Evolutionary conservation across 805 yeast species (phyloP).

Genomic region (Ogataea minuta): DNA sequence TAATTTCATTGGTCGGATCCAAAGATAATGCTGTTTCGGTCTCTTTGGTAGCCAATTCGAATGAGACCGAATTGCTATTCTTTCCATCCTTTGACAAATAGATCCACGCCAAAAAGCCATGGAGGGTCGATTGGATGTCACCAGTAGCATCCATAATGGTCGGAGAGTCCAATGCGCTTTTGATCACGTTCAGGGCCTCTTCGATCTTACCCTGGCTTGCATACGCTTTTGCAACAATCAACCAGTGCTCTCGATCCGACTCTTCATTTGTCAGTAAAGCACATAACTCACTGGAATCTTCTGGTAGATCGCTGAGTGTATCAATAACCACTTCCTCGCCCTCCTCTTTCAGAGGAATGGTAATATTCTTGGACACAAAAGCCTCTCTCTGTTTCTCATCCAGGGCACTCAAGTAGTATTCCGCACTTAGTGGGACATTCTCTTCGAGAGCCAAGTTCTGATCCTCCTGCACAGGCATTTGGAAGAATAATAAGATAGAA

Average conservation of each 20-base stretch:
- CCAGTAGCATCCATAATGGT: slow-evolving; percentile 32
- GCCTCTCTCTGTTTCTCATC: slow-evolving; percentile 23
- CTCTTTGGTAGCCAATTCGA: slow-evolving; percentile 30
- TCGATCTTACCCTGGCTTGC: slow-evolving; percentile 54
- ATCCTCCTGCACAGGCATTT: slow-evolving; percentile 17
- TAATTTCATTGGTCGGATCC: slow-evolving; percentile 46
- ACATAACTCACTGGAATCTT: slow-evolving; percentile 82
- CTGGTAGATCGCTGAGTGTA: slow-evolving; percentile 78
- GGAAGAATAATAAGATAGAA: slow-evolving; percentile 1
- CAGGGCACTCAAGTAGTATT: slow-evolving; percentile 26
- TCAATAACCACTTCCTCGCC: slow-evolving; percentile 87
- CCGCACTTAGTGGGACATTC: slow-evolving; percentile 24
- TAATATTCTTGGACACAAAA: slow-evolving; percentile 26
- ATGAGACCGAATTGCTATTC: slow-evolving; percentile 19
- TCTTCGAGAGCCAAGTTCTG: slow-evolving; percentile 13
- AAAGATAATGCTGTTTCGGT: slow-evolving; percentile 46
- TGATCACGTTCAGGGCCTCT: slow-evolving; percentile 64
- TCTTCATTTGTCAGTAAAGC: slow-evolving; percentile 77
- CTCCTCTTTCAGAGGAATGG: slow-evolving; percentile 70
- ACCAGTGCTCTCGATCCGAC: slow-evolving; percentile 77
- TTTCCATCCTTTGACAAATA: slow-evolving; percentile 45
- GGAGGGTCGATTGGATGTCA: slow-evolving; percentile 50
- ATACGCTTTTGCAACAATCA: slow-evolving; percentile 78
- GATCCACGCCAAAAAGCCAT: slow-evolving; percentile 73
- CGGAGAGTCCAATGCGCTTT: slow-evolving; percentile 51